Evolutionary conservation across 805 yeast species (phyloP), one percentile per base, ranked within the genome.

Genomic region (Schizosaccharomyces pombe): DNA sequence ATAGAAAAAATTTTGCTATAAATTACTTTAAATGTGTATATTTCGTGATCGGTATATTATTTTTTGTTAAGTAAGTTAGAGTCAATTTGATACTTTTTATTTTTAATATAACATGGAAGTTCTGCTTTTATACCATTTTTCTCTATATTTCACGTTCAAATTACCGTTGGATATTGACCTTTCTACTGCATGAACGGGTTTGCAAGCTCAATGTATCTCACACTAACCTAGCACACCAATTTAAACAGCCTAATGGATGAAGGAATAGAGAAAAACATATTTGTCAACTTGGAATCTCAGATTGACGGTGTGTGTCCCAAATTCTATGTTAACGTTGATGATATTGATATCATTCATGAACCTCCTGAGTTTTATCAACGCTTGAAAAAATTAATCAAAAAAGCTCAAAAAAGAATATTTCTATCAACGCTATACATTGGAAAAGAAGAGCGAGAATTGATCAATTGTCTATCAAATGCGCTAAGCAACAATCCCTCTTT

Each of bases 351-450:
- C 16, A 58, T 87, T 32, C 68, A 70, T 24, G 72, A 73, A 55
- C 98, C 98, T 0, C 68, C 63, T 0, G 77, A 73, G n/a, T 91
- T 91, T 62, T 89, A 91, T 65, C 58, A 68, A 1, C 67, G 74
- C 1, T 68, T 91, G 54, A 83, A 67, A 52, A 12, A 60, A 2
- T 82, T 81, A 60, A 87, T 89, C 19, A 58, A 65, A 2, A 53
- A 62, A 0, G 89, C 97, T 1, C 66, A 81, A 55, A 57, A 66
- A 4, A 71, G 94, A 47, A 72, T 91, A 8, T 91, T 86, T 61
- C 72, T 91, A 37, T 81, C 95, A 3, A 80, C 95, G 1, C 70
- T 91, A 43, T 91, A 91, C 63, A 72, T 91, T 52, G 98, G 98
- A 1, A 82, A 80, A 60, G 65, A 77, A 1, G 94, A 91, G 64